These are phyloP conservation scores for Colletotrichum ledebouriae DNA, from an alignment of 2,329 filamentous ascomycete genomes.

Conservation along the genomic window DNA sequence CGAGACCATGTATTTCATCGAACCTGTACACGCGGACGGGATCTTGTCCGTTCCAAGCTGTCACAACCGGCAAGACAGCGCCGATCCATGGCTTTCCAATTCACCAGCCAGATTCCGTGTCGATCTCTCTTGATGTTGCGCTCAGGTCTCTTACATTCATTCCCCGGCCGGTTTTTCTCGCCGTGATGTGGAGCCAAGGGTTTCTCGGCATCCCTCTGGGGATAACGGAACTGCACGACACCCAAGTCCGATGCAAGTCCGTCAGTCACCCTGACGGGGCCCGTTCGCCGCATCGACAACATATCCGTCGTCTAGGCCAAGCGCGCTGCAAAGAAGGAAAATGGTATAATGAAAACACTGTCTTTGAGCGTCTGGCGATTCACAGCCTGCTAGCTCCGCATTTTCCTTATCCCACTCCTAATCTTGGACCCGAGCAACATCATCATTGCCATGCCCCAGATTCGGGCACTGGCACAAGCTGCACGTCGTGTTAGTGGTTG, in stretches of 20 bases:
- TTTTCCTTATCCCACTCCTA: background rate
- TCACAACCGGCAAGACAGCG: slow-evolving; percentile 21
- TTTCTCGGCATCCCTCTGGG: background rate
- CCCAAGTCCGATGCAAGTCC: slow-evolving; percentile 19
- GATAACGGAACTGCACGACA: slow-evolving; percentile 1
- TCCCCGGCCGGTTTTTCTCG: background rate
- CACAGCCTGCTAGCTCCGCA: background rate
- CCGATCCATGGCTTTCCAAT: slow-evolving; percentile 18
- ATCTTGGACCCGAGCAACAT: background rate
- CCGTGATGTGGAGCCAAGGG: background rate
- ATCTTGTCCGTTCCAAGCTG: slow-evolving; percentile 28
- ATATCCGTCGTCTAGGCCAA: background rate
- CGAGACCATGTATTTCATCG: background rate
- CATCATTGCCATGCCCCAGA: slow-evolving; percentile 18
- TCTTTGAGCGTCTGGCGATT: slow-evolving; percentile 7
- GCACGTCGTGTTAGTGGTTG: background rate
- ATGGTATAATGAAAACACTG: slow-evolving; percentile 24
- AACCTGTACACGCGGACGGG: background rate
- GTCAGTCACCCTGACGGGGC: slow-evolving; percentile 12
- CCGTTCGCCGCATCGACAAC: background rate
- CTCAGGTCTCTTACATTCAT: slow-evolving; percentile 33
- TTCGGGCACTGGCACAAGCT: slow-evolving; percentile 6
- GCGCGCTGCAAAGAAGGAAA: background rate
- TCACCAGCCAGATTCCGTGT: slow-evolving; percentile 8
- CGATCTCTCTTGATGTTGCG: slow-evolving; percentile 26